A percentile compares a stretch with the other conserved stretches of the same genome.
These are phyloP conservation scores for Yamadazyma buinensis DNA, from an alignment of 1,139 yeast species.

Conservation along the genomic window DNA sequence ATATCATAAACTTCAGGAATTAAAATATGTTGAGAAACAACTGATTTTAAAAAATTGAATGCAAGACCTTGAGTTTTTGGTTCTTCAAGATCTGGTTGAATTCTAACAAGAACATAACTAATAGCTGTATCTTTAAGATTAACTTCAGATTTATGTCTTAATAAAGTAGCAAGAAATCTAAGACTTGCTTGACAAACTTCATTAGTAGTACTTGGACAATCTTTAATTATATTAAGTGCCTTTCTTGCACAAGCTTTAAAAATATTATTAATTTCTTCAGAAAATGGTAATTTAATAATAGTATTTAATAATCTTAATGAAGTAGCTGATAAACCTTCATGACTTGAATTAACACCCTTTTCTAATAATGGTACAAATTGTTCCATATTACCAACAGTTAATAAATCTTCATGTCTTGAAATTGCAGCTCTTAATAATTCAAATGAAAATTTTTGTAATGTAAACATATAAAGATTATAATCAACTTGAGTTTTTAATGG, in stretches of 20 bases:
- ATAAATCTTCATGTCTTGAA: conserved; percentile 53
- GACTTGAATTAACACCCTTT: conserved; percentile 54
- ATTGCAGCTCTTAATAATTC: conserved; percentile 76
- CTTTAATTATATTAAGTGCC: conserved; percentile 64
- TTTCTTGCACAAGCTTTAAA: conserved; percentile 60
- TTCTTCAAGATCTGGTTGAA: conserved; percentile 87
- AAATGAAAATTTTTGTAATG: conserved; percentile 72
- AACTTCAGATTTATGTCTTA: conserved; percentile 66
- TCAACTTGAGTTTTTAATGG: conserved; percentile 51
- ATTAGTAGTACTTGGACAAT: conserved; percentile 72
- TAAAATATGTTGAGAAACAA: conserved; percentile 68
- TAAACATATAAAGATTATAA: conserved; percentile 46
- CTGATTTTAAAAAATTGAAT: conserved; percentile 74
- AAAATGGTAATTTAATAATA: conserved; percentile 60
- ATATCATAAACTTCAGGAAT: conserved; percentile 89
- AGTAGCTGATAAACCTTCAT: conserved; percentile 72
- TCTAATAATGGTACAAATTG: conserved; percentile 77
- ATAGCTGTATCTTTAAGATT: conserved; percentile 68
- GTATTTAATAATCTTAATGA: conserved; percentile 62
- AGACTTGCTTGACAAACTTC: conserved; percentile 83
- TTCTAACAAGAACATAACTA: conserved; percentile 68
- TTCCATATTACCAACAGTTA: conserved; percentile 56
- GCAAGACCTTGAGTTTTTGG: conserved; percentile 89
- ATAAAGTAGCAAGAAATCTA: conserved; percentile 67
- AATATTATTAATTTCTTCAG: conserved; percentile 48